Evolutionary conservation across 192 early-diverging fungal species (phyloP).

Genomic region (Blastocladiella britannica): DNA sequence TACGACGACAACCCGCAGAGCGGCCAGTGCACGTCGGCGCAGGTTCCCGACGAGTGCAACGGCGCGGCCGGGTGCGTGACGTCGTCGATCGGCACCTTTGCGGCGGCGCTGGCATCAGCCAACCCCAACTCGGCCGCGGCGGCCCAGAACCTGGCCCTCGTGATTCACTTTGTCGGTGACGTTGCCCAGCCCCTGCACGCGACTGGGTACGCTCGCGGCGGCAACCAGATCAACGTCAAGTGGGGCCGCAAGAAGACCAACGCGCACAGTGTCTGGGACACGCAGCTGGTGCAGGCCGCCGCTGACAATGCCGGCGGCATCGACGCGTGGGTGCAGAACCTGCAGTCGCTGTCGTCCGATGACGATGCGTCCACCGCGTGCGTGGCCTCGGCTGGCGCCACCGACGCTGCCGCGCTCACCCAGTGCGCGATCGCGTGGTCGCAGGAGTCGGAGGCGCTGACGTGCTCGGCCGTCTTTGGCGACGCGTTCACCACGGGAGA

Average conservation of each 20-base stretch:
- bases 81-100: no score
- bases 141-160: slow-evolving; percentile 9
- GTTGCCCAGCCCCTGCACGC: slow-evolving; percentile 21
- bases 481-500: no score
- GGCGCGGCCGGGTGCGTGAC: background rate
- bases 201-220: slow-evolving; percentile 9
- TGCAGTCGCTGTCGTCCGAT: background rate
- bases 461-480: background rate
- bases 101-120: background rate
- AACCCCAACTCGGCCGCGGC: slow-evolving; percentile 8
- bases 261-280: background rate
- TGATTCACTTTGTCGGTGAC: slow-evolving; percentile 24
- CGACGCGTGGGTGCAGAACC: background rate
- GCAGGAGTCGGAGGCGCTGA: background rate
- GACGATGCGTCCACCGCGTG: background rate
- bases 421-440: background rate
- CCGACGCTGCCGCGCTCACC: no score
- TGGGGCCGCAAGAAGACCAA: slow-evolving; percentile 4
- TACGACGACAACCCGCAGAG: no score
- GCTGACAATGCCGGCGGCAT: background rate
- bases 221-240: slow-evolving; percentile 12
- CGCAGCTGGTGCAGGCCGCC: background rate
- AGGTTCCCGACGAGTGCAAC: background rate
- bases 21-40: no score
- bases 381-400: background rate